Evolutionary conservation across 352 stramenopile genomes (phyloP), one percentile per base, ranked within the genome.

Genomic region (Pythium utonaiense): DNA sequence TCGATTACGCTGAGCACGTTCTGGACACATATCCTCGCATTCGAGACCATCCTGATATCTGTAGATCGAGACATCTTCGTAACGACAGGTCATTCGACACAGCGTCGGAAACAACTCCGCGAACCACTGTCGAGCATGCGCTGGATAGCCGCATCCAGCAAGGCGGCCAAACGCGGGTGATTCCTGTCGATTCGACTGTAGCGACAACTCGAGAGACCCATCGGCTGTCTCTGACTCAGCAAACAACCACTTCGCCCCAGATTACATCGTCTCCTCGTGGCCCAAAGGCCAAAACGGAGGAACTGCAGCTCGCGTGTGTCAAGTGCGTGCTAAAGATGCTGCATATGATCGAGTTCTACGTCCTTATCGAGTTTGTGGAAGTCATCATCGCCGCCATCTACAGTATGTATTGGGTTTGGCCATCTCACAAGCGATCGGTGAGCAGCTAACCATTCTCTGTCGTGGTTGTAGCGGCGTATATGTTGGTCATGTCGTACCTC

Each of bases 361-460:
- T 62, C 4, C 55, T 62, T 22, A 54, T 53, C 38, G 44, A 62
- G 47, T 62, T 76, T 12, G 58, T 60, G 17, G 27, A 41, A 6
- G 53, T 71, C 10, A n/a, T 79, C 13, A 33, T 77, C 56, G 25
- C 40, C 30, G 6, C 19, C 70, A 3, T 57, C 30, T 21, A 41
- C 59, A n/a, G 57, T 77, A 30, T 54, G 64, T 49, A 33, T 33
- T 9, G 5, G 9, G 28, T 9, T 33, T 33, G 28, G 5, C 5
- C 5, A 9, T 9, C 9, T 33, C n/a, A n/a, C n/a, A n/a, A n/a
- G n/a, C n/a, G 28, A 33, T 10, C 9, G 5, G 5, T 33, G 28
- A 10, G 28, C 5, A 33, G 9, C 28, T 33, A 9, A 33, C 28
- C 5, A 9, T 14, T 3, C n/a, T n/a, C n/a, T n/a, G n/a, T n/a